Conservation (phyloP, 2,329 filamentous ascomycete genomes). For the Colletotrichum sp. region DNA sequence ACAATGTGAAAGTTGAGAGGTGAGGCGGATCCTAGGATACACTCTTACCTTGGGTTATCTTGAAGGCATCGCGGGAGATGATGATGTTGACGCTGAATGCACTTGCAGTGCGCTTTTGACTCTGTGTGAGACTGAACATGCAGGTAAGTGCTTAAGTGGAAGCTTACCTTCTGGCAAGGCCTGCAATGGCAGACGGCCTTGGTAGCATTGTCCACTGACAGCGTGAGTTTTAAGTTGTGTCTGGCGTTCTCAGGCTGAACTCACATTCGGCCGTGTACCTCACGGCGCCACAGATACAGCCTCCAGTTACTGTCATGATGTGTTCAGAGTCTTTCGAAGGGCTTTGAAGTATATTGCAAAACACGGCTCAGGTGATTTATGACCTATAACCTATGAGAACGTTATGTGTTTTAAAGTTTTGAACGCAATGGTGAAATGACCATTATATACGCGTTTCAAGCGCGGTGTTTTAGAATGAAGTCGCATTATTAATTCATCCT, state of each 20-base stretch:
- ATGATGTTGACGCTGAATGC: not conserved
- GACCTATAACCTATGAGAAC: no score
- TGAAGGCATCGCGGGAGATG: not conserved
- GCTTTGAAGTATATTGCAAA: no score
- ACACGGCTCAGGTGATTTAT: no score
- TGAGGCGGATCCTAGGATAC: not conserved
- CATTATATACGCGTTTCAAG: no score
- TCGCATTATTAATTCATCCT: no score
- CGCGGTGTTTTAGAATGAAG: no score
- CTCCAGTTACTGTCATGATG: no score
- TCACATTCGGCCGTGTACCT: not conserved
- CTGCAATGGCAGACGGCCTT: not conserved
- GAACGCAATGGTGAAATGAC: no score
- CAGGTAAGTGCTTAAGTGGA: no score
- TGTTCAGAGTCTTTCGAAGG: no score
- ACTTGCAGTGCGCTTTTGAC: not conserved
- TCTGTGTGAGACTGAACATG: not conserved
- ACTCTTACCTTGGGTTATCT: not conserved
- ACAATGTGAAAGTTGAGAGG: accelerated
- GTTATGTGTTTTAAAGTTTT: no score
- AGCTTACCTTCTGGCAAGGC: not conserved
- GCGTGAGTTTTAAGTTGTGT: not conserved
- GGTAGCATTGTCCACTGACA: not conserved
- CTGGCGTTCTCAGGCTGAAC: not conserved
- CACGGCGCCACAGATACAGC: not conserved